Base-by-base conservation (phyloP, 495 filamentous ascomycete genomes). In the Penicillium atrosanguineum region DNA sequence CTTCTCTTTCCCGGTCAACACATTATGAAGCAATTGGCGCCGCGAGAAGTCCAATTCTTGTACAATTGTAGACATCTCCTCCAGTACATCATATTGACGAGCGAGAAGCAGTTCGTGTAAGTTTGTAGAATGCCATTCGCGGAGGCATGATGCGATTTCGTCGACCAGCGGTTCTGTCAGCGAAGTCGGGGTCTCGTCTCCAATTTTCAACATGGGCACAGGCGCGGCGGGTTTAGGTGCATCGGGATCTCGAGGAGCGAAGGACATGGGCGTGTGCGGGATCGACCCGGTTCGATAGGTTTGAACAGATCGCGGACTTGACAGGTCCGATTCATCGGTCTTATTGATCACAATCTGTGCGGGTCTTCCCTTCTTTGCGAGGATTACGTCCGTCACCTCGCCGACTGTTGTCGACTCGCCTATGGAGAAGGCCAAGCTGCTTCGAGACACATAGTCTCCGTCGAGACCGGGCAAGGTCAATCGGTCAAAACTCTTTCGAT, bases 91-190 rank as follows among this genome's bases (percentile, higher is more conserved):
- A 73, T 99, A 97, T 61, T 90, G 83, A 42, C 89, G 80, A 38
- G 81, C 82, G 12, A 99, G 80, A 2, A 97, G 76, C n/a, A 97
- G 74, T 69, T 96, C 92, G 69, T 97, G 95, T 40, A 98, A 80
- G 63, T 96, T 95, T 14, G 90, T 95, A 16, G 92, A 94, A 69
- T 99, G 92, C 94, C 94, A 99, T 77, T 99, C 94, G 23, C 93
- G 83, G 28, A 99, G 72, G 66, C 93, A 97, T 7, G 90, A 95
- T 16, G 92, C 91, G 65, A 97, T 97, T 65, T 99, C 94, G 68
- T 97, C 95, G 11, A 99, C 91, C 50, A 99, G 74, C 3, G 94
- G 94, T 67, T 99, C 94, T 21, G 88, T 82, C 12, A 83, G 79
- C 3, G 90, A 96, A 2, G 88, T 93, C 4, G 91, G 87, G 1